phyloP scores from a whole-genome alignment of 352 stramenopile genomes.

The Phytophthora pini region DNA sequence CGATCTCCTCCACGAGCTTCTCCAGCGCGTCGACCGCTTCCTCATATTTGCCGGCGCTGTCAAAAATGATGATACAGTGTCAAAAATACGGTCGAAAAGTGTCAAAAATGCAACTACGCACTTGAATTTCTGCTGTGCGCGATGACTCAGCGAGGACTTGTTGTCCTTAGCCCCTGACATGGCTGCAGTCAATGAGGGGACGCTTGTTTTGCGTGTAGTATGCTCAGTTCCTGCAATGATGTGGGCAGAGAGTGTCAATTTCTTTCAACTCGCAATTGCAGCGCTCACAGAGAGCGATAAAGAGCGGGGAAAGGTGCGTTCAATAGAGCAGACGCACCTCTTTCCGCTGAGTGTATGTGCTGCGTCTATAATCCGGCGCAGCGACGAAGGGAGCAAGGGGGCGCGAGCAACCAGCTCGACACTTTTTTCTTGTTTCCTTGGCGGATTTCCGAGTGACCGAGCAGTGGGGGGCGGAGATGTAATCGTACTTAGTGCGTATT shows the following conservation, averaged over 20 bases:
- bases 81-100: constrained; percentile 7
- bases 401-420: constrained; percentile 7
- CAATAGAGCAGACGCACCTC: constrained; percentile 22
- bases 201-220: constrained; percentile 9
- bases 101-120: constrained; percentile 38
- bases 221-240: constrained; percentile 16
- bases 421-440: constrained; percentile 33
- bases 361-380: background rate
- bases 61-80: constrained; percentile 4
- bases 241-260: constrained; percentile 14
- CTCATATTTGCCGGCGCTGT: constrained; percentile 84
- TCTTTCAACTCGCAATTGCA: constrained; percentile 10
- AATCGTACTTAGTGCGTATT: constrained; percentile 15
- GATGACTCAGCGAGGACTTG: constrained; percentile 87
- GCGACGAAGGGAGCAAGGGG: constrained; percentile 14
- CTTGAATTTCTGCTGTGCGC: constrained; percentile 90
- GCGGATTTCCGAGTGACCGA: constrained; percentile 24
- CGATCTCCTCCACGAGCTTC: constrained; percentile 85
- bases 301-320: background rate
- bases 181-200: constrained; percentile 15
- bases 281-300: constrained; percentile 1
- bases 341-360: constrained; percentile 4
- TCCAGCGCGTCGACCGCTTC: constrained; percentile 85
- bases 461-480: constrained; percentile 5
- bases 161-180: constrained; percentile 86